Evolutionary conservation across 1,284 basidiomycete genomes (phyloP).

Genomic region (Stereum hirsutum): DNA sequence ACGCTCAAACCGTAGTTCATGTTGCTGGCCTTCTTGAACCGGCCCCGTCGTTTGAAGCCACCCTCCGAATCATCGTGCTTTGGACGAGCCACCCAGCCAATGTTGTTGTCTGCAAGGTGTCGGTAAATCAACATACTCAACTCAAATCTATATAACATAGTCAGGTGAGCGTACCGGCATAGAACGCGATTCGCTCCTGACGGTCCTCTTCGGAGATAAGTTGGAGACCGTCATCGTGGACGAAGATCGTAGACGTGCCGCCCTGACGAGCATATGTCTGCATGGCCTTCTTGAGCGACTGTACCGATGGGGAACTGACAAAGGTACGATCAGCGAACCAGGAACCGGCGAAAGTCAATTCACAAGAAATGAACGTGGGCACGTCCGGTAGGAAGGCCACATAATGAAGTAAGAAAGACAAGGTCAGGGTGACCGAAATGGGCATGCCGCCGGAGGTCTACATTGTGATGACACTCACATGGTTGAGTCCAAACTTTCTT

Average conservation of each 20-base stretch:
- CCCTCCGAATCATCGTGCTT: conserved; percentile 30
- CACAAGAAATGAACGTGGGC: background rate
- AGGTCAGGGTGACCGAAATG: background rate
- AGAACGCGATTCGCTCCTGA: conserved; percentile 32
- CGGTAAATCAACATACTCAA: too few species aligned
- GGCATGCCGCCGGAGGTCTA: background rate
- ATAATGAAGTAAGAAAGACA: too few species aligned
- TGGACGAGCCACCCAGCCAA: conserved; percentile 48
- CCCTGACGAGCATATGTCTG: conserved; percentile 80
- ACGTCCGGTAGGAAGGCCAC: background rate
- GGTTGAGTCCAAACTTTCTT: conserved; percentile 60
- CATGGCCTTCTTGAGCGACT: conserved; percentile 79
- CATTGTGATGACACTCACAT: conserved; percentile 36
- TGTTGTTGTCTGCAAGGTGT: conserved; percentile 43
- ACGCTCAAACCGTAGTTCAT: conserved; percentile 48
- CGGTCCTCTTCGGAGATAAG: conserved; percentile 28
- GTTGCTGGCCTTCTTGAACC: conserved; percentile 56
- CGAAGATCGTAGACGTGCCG: conserved; percentile 66
- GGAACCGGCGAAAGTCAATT: background rate
- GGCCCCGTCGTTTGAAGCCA: conserved; percentile 43
- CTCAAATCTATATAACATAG: too few species aligned
- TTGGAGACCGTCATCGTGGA: conserved; percentile 67
- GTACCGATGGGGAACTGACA: conserved; percentile 60
- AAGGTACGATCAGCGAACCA: background rate
- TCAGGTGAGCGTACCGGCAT: too few species aligned